These are phyloP conservation scores for Pythium aquatile DNA, from an alignment of 352 stramenopile genomes.

Conservation along the genomic window DNA sequence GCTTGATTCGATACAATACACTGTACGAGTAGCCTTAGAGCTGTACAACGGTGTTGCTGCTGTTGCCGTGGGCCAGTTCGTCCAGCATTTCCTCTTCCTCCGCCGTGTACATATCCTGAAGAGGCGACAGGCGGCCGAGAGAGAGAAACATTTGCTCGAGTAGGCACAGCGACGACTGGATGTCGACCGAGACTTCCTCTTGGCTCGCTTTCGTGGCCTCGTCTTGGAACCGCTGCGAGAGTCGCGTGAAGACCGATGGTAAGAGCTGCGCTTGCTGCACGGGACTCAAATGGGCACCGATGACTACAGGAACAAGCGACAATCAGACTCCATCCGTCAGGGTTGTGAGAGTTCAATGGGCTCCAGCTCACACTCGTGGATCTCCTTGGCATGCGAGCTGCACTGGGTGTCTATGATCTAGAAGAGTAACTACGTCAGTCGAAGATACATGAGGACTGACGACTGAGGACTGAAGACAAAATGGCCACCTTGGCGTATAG, in stretches of 20 bases:
- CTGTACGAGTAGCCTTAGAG: slow-evolving; percentile 6
- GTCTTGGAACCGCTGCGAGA: slow-evolving; percentile 37
- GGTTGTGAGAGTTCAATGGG: too few species aligned
- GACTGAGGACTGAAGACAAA: background rate
- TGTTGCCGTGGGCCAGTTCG: slow-evolving; percentile 26
- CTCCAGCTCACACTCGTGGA: slow-evolving; percentile 47
- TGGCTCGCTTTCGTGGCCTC: slow-evolving; percentile 29
- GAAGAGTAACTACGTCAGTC: background rate
- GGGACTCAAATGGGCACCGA: slow-evolving; percentile 32
- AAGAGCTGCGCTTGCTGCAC: slow-evolving; percentile 39
- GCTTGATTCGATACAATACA: slow-evolving; percentile 1
- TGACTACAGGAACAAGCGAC: background rate
- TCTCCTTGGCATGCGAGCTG: slow-evolving; percentile 46
- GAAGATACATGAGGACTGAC: background rate
- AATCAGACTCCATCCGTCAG: background rate
- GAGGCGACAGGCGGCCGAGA: slow-evolving; percentile 50
- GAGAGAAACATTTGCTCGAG: slow-evolving; percentile 63
- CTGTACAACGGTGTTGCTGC: background rate
- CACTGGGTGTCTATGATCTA: slow-evolving; percentile 57
- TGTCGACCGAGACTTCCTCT: slow-evolving; percentile 53
- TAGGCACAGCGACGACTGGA: slow-evolving; percentile 66
- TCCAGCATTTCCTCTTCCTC: slow-evolving; percentile 78
- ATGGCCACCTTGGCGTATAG: slow-evolving; percentile 18
- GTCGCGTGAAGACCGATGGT: slow-evolving; percentile 35
- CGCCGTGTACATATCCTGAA: slow-evolving; percentile 75